Evolutionary conservation across 2,329 filamentous ascomycete genomes (phyloP).

Genomic region (Penicillium thymicola): DNA sequence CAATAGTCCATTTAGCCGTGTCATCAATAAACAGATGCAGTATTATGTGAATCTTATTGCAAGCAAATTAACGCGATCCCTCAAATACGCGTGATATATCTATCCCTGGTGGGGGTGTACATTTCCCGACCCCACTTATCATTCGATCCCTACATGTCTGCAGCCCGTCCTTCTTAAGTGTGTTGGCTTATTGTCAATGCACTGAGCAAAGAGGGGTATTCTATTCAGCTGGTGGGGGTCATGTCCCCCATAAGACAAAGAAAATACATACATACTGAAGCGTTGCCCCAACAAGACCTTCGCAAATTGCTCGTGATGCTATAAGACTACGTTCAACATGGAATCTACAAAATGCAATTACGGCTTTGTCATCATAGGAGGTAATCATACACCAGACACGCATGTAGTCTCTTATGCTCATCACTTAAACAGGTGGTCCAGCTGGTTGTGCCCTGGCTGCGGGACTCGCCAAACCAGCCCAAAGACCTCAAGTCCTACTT

Average conservation of each 20-base stretch:
- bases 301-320: background rate
- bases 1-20: background rate
- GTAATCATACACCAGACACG: slow-evolving; percentile 2
- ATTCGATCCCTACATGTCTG: background rate
- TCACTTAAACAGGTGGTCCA: slow-evolving; percentile 51
- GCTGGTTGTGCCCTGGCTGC: slow-evolving; percentile 57
- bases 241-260: background rate
- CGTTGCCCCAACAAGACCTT: no score
- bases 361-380: slow-evolving; percentile 22
- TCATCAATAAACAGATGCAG: background rate
- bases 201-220: background rate
- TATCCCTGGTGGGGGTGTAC: background rate
- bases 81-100: background rate
- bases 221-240: background rate
- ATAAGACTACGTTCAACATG: background rate
- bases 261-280: no score
- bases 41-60: background rate
- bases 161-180: background rate
- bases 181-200: background rate
- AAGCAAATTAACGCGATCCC: background rate
- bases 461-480: slow-evolving; percentile 47
- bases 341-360: background rate
- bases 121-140: background rate
- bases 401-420: background rate
- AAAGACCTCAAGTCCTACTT: slow-evolving; percentile 55